A percentile compares a stretch with the other conserved stretches of the same genome.
phyloP scores from a whole-genome alignment of 2,329 filamentous ascomycete species.

The Xylariaceae sp. region DNA sequence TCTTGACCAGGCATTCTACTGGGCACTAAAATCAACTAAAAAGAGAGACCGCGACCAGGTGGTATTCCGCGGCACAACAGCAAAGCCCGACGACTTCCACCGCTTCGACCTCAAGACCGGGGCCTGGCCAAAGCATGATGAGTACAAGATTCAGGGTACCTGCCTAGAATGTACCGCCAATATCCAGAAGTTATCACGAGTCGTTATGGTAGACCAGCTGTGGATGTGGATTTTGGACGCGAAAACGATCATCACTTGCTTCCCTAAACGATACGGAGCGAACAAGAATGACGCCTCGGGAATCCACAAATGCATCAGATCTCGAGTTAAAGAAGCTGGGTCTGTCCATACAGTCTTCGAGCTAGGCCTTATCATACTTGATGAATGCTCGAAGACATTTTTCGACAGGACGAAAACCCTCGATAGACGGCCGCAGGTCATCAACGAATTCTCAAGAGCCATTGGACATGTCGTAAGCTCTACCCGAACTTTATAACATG shows the following conservation, averaged over 20 bases:
- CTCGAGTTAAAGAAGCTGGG: slow-evolving; percentile 36
- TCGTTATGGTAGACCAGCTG: slow-evolving; percentile 53
- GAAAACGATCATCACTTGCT: slow-evolving; percentile 49
- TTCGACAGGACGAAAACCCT: slow-evolving; percentile 47
- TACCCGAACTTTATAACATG: neutral
- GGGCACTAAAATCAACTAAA: slow-evolving; percentile 48
- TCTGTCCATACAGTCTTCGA: slow-evolving; percentile 47
- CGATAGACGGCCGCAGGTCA: slow-evolving; percentile 46
- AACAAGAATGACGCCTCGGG: slow-evolving; percentile 49
- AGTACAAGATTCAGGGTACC: neutral
- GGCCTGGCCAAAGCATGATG: neutral
- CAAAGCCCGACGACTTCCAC: slow-evolving; percentile 33
- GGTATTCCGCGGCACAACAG: slow-evolving; percentile 47
- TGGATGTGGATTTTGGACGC: slow-evolving; percentile 53
- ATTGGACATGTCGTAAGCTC: slow-evolving; percentile 50
- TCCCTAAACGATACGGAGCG: slow-evolving; percentile 51
- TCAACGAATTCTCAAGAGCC: slow-evolving; percentile 51
- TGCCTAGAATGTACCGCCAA: slow-evolving; percentile 17
- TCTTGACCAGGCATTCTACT: slow-evolving; percentile 54
- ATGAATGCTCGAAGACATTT: slow-evolving; percentile 49
- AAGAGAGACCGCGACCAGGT: slow-evolving; percentile 52
- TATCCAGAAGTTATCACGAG: slow-evolving; percentile 23
- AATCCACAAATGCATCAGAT: slow-evolving; percentile 50
- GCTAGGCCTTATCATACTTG: slow-evolving; percentile 51
- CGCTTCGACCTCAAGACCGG: slow-evolving; percentile 18